Conservation (phyloP, 169 alveolate species). For the Besnoitia besnoiti region DNA sequence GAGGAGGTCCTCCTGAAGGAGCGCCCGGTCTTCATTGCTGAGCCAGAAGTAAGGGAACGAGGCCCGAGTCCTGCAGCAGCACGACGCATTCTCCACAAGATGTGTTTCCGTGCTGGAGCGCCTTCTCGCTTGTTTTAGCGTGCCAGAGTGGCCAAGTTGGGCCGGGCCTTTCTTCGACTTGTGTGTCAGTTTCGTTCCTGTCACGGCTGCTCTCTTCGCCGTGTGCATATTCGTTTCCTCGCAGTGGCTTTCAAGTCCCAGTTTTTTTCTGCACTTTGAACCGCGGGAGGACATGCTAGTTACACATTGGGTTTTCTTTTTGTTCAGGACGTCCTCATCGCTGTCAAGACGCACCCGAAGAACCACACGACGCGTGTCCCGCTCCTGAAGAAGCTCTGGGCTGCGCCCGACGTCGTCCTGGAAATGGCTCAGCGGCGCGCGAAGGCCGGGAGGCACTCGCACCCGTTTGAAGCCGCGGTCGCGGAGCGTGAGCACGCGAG, state of each 20-base stretch:
- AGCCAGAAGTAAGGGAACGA: conserved; percentile 54
- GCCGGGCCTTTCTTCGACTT: no score
- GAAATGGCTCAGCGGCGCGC: conserved; percentile 36
- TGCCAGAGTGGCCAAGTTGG: no score
- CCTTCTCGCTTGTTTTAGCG: no score
- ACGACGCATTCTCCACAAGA: no score
- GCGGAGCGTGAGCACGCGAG: not conserved
- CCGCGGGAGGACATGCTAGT: no score
- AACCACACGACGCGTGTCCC: conserved; percentile 50
- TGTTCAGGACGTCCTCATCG: conserved; percentile 50
- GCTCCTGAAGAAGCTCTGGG: conserved; percentile 60
- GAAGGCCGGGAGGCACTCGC: not conserved
- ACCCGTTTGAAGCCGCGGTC: not conserved
- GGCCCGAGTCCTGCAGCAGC: no score
- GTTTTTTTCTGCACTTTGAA: not conserved
- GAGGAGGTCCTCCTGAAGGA: conserved; percentile 1
- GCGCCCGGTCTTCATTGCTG: conserved; percentile 50
- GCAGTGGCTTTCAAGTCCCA: not conserved
- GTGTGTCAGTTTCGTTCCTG: no score
- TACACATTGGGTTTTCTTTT: not conserved
- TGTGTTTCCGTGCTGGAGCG: no score
- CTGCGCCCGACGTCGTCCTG: conserved; percentile 34
- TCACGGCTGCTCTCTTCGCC: not conserved
- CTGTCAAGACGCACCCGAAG: conserved; percentile 50
- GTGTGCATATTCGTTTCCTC: not conserved